Conservation (phyloP, 1,284 basidiomycete genomes). For the Trichosporon ovoides region DNA sequence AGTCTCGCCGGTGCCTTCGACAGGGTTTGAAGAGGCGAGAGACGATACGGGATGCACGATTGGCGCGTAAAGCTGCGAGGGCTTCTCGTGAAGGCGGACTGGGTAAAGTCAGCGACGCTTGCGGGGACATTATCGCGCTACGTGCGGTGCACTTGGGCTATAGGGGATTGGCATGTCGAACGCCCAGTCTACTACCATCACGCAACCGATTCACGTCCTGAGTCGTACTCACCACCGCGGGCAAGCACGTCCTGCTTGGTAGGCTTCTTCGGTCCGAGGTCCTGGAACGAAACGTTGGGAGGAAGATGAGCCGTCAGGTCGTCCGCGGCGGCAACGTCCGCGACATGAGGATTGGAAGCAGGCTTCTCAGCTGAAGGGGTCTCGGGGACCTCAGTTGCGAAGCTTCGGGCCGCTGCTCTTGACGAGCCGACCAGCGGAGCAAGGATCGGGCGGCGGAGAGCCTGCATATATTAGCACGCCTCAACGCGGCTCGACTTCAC, state of each 20-base stretch:
- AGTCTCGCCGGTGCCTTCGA: slow-evolving; percentile 24
- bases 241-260: slow-evolving; percentile 10
- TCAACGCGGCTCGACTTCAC: too few relatives aligned
- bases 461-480: neutral
- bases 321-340: neutral
- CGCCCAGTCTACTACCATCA: too few relatives aligned
- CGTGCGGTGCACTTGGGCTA: too few relatives aligned
- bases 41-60: slow-evolving; percentile 44
- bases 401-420: neutral
- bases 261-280: slow-evolving; percentile 14
- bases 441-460: slow-evolving; percentile 2
- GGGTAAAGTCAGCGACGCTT: neutral
- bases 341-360: neutral
- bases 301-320: slow-evolving; percentile 17
- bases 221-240: slow-evolving; percentile 13
- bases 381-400: neutral
- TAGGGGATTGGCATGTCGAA: too few relatives aligned
- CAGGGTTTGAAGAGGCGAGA: slow-evolving; percentile 35
- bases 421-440: slow-evolving; percentile 1
- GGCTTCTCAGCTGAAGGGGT: neutral
- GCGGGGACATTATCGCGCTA: too few relatives aligned
- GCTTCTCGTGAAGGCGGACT: slow-evolving; percentile 15
- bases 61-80: slow-evolving; percentile 17
- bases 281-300: slow-evolving; percentile 32
- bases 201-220: neutral